Conservation (phyloP, 1,284 basidiomycete genomes). For the Anthracocystis setariae region DNA sequence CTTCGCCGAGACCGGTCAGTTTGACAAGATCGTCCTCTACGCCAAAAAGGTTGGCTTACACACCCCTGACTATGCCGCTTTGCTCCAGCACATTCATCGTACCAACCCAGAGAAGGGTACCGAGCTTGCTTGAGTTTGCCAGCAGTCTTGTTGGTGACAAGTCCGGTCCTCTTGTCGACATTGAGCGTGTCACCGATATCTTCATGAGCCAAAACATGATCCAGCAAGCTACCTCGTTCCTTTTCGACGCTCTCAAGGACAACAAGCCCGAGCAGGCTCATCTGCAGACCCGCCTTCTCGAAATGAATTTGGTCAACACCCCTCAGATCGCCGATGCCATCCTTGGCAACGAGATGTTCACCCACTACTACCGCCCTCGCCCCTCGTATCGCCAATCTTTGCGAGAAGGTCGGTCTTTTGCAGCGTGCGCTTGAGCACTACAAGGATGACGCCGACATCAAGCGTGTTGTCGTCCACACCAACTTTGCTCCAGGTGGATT, state of each 20-base stretch:
- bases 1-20: conserved; percentile 98
- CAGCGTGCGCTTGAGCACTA: conserved; percentile 98
- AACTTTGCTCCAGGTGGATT: conserved; percentile 87
- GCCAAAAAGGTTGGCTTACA: conserved; percentile 98
- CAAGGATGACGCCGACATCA: conserved; percentile 94
- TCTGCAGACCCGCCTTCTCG: conserved; percentile 93
- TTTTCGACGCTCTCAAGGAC: conserved; percentile 98
- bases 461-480: conserved; percentile 95
- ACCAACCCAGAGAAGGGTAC: conserved; percentile 97
- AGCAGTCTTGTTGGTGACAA: conserved; percentile 95
- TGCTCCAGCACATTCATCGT: conserved; percentile 97
- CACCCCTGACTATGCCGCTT: conserved; percentile 88
- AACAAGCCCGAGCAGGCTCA: conserved; percentile 98
- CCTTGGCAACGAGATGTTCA: conserved; percentile 98
- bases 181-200: conserved; percentile 83
- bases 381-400: conserved; percentile 95
- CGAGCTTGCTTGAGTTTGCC: conserved; percentile 97
- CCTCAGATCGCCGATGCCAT: conserved; percentile 99
- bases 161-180: conserved; percentile 87
- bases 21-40: conserved; percentile 97
- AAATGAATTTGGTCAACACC: conserved; percentile 97
- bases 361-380: conserved; percentile 96
- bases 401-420: conserved; percentile 95
- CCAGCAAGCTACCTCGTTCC: conserved; percentile 97
- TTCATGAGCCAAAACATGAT: conserved; percentile 99